Conservation (phyloP, 208 protist species). For the Crithidia mellificae region DNA sequence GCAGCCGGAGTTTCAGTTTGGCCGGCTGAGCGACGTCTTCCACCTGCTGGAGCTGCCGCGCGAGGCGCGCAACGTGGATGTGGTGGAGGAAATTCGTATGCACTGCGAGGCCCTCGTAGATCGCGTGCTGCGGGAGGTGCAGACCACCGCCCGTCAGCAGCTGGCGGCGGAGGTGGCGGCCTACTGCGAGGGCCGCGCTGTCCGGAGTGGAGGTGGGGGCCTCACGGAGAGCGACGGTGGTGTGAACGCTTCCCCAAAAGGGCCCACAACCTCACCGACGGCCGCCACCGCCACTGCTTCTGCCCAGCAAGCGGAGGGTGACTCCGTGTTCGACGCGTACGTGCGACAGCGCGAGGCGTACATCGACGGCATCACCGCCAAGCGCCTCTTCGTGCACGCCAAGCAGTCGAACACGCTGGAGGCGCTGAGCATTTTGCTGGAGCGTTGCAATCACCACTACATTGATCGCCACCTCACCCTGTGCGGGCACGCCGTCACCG, state of each 20-base stretch:
- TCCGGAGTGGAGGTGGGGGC: neutral
- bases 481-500: slow-evolving; percentile 68
- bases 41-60: slow-evolving; percentile 69
- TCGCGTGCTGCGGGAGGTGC: slow-evolving; percentile 53
- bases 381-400: slow-evolving; percentile 63
- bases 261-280: neutral
- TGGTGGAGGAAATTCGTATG: slow-evolving; percentile 63
- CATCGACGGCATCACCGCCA: slow-evolving; percentile 40
- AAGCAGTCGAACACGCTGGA: slow-evolving; percentile 81
- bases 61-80: slow-evolving; percentile 45
- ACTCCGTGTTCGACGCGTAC: slow-evolving; percentile 14
- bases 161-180: slow-evolving; percentile 28
- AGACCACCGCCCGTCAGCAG: slow-evolving; percentile 21
- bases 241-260: neutral
- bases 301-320: neutral
- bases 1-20: slow-evolving; percentile 48
- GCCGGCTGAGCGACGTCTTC: slow-evolving; percentile 57
- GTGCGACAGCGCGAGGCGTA: slow-evolving; percentile 17
- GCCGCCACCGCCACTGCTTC: neutral
- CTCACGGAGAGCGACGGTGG: slow-evolving; percentile 6
- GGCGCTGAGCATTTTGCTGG: slow-evolving; percentile 69
- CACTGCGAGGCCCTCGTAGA: slow-evolving; percentile 75
- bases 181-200: slow-evolving; percentile 18
- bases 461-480: slow-evolving; percentile 53
- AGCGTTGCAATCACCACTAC: slow-evolving; percentile 61